A percentile compares a stretch with the other conserved stretches of the same genome.
Evolutionary conservation across 75 land plant genomes (phyloP).

Genomic region (Pseudotsuga menziesii): DNA sequence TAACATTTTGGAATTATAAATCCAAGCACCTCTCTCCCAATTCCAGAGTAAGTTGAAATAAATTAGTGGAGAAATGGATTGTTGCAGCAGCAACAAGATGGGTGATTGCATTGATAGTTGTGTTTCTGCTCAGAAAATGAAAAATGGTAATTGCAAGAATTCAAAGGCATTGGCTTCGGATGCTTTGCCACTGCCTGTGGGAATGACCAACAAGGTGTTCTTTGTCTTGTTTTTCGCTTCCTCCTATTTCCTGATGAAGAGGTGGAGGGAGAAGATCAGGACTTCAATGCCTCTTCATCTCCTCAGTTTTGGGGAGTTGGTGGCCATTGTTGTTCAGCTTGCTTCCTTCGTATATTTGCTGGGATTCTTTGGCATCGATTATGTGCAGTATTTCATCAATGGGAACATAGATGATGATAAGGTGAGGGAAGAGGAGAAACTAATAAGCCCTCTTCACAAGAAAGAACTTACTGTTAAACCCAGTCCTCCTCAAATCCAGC

Average conservation of each 20-base stretch:
- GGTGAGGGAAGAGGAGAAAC: too few relatives aligned
- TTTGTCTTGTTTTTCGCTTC: conserved; percentile 52
- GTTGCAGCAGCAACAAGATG: too few relatives aligned
- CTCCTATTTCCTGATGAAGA: conserved; percentile 52
- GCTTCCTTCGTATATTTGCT: conserved; percentile 74
- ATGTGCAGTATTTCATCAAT: conserved; percentile 49
- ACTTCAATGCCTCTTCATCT: conserved; percentile 65
- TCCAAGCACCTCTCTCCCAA: too few relatives aligned
- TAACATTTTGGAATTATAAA: too few relatives aligned
- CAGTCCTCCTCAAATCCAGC: conserved; percentile 1
- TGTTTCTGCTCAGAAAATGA: too few relatives aligned
- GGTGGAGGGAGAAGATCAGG: conserved; percentile 91
- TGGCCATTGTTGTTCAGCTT: conserved; percentile 49
- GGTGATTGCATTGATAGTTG: too few relatives aligned
- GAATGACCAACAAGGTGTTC: conserved; percentile 66
- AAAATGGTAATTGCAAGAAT: too few relatives aligned
- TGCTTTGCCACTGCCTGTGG: conserved; percentile 63
- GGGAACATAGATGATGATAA: conserved; percentile 9
- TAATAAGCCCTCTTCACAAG: too few relatives aligned
- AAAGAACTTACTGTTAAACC: neutral
- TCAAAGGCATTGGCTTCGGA: conserved; percentile 32
- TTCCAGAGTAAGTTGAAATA: too few relatives aligned
- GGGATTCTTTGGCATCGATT: conserved; percentile 83
- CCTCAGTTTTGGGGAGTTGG: conserved; percentile 52
- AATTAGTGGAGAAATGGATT: too few relatives aligned